Evolutionary conservation across 345 rosid species (phyloP), one percentile per base, ranked within the genome.

Genomic region (Brassica nigra): DNA sequence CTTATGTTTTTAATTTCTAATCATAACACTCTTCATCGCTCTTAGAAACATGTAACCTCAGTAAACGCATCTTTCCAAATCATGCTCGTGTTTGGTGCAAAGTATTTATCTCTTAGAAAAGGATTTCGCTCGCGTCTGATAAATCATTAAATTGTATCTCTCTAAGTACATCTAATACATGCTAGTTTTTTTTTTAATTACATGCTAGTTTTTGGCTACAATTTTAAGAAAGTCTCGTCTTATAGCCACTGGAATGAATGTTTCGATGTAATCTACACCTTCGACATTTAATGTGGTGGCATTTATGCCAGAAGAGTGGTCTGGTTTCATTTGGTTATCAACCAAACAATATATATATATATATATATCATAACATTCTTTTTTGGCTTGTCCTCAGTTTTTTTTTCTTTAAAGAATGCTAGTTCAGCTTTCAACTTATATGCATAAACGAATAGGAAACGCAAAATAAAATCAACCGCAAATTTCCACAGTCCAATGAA

Each of bases 401-500:
- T 15, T n/a, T 12, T 23, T 10, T 37, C 54, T 27, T 10, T 74
- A 16, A 57, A 23, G 33, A 68, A 29, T 68, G 68, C 58, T 57
- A n/a, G 37, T 34, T 34, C 37, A 5, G 7, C 5, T 20, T 75
- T 47, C 63, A 75, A 23, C 9, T n/a, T 42, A 62, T 39, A 47
- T 15, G 20, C 20, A 12, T 29, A 58, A 77, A 69, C 4, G 10
- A 61, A 59, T 44, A 58, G 7, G 58, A 79, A 74, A 67, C 33
- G 15, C 62, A 61, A 62, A 79, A 74, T 79, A 63, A 49, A 62
- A 34, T 11, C 47, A 68, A 79, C 8, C 72, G 18, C 62, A 66
- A 71, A 5, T 78, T 71, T 72, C 31, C 29, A 73, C 31, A 44
- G n/a, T 47, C 44, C 67, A 78, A 72, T 73, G 16, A 66, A 66